phyloP scores from a whole-genome alignment of 2,329 filamentous ascomycete genomes.

The Colletotrichum trifolii region DNA sequence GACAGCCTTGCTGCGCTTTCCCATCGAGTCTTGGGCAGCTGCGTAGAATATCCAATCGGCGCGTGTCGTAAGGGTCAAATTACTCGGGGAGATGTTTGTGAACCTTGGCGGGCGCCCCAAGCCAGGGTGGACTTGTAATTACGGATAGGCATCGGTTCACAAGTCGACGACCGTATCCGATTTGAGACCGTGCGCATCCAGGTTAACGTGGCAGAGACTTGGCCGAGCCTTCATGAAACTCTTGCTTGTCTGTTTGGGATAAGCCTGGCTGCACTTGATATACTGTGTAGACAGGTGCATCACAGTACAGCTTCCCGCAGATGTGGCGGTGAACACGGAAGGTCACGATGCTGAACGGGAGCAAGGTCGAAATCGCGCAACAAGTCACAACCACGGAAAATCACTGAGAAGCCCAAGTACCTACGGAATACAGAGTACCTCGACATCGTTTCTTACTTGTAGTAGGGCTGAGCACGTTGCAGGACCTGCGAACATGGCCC shows the following conservation, averaged over 20 bases:
- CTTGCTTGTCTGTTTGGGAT: too few species aligned
- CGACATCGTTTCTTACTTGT: not conserved
- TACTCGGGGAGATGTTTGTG: too few species aligned
- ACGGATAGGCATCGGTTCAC: not conserved
- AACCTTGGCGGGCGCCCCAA: constrained; percentile 2
- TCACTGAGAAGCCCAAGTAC: not conserved
- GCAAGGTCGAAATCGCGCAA: too few species aligned
- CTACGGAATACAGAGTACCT: too few species aligned
- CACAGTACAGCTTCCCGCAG: too few species aligned
- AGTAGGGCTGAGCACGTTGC: not conserved
- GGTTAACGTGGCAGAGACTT: constrained; percentile 14
- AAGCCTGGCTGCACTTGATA: too few species aligned
- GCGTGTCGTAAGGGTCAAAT: too few species aligned
- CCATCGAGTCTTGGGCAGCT: constrained; percentile 10
- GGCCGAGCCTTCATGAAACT: constrained; percentile 2
- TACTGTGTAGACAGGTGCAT: too few species aligned
- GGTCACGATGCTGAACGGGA: too few species aligned
- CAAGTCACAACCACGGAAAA: not conserved
- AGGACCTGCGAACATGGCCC: not conserved
- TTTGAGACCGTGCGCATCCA: constrained; percentile 7
- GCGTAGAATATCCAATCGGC: not conserved
- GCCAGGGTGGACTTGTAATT: not conserved
- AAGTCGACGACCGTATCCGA: not conserved
- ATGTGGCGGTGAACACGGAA: too few species aligned
- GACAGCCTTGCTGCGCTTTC: not conserved